Percentiles rank a stretch among this genome's conserved stretches.
Conservation (phyloP, 805 yeast species). For the Metschnikowia proteae region DNA sequence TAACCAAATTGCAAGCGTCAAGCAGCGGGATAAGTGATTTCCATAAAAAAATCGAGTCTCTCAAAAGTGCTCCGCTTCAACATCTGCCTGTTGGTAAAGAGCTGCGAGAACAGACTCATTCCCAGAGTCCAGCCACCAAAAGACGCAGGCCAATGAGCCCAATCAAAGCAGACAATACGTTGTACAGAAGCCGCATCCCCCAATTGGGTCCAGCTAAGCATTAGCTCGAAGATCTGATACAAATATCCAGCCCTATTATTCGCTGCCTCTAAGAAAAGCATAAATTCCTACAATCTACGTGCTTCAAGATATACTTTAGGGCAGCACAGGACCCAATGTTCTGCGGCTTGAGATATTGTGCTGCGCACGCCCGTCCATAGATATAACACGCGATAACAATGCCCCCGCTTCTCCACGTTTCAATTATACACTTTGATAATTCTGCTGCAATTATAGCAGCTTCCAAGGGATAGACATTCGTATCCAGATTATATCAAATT, state of each 20-base stretch:
- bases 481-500: neutral
- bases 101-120: constrained; percentile 3
- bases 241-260: neutral
- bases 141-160: constrained; percentile 12
- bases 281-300: neutral
- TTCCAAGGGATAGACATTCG: neutral
- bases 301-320: neutral
- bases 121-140: constrained; percentile 4
- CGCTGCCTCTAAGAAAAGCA: neutral
- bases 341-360: neutral
- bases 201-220: constrained; percentile 8
- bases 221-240: neutral
- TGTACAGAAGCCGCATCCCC: constrained; percentile 13
- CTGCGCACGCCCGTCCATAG: constrained; percentile 2
- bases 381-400: constrained; percentile 12
- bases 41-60: neutral
- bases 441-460: neutral
- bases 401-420: neutral
- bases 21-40: neutral
- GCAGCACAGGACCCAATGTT: neutral
- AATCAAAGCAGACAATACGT: constrained; percentile 1
- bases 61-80: neutral
- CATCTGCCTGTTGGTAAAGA: neutral
- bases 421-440: neutral
- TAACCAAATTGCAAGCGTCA: neutral